Evolutionary conservation across 164 flowering plant species (phyloP), one percentile per base, ranked within the genome.

Genomic region (Piper betle): DNA sequence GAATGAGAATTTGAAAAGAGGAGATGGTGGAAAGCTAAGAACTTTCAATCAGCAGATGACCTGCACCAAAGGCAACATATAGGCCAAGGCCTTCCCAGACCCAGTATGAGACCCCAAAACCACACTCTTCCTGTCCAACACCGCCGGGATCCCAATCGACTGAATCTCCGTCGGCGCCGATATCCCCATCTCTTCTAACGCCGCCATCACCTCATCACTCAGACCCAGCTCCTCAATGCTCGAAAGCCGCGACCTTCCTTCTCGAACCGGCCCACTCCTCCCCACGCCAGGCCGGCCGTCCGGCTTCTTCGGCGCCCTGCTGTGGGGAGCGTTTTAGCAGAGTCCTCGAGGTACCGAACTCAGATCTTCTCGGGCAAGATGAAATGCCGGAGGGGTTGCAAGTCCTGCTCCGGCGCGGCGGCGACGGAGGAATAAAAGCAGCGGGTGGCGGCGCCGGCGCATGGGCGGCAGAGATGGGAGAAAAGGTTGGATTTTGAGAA

Each of bases 1-100:
- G 10, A 18, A 63, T 20, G 33, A 54, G 17, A 38, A 25, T 48
- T 53, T 4, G 9, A 41, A 4, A 41, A 4, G 12, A 6, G 12
- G 50, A 43, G 50, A 43, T 2, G 10, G 12, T 10, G 12, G 50
- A 43, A 15, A 43, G 6, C 8, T 3, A 2, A 1, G 50, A 9
- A 9, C 6, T 4, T 41, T 9, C 12, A 6, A 15, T 3, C 50
- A 15, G 10, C 12, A 8, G 10, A 10, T 43, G 8, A 92, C 99
- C 93, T 93, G 96, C 81, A 84, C 95, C 77, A 93, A 79, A 61
- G 97, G 99, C 74, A 90, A 70, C 85, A 90, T 60, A 61, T 93
- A 93, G 74, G 97, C 97, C 53, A 90, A 75, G 52, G 43, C 43
- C 43, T 41, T 9, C 9, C 9, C 43, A 4, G 6, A 4, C 43